These are phyloP conservation scores for Laguncularia racemosa DNA, from an alignment of 345 rosid genomes.

Conservation along the genomic window DNA sequence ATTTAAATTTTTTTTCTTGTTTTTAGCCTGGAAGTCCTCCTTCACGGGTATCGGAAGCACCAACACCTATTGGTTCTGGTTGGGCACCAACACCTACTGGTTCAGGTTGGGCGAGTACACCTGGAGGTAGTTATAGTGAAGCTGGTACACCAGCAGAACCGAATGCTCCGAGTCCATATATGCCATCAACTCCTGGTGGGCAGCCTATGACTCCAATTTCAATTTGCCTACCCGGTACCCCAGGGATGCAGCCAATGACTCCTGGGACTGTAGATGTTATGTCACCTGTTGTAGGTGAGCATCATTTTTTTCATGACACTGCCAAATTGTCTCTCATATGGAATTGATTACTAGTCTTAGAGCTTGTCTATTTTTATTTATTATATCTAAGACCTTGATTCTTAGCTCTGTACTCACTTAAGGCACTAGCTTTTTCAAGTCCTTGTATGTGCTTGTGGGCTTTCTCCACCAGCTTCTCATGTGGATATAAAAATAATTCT, in stretches of 20 bases:
- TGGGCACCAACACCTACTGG: conserved; percentile 97
- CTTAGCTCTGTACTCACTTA: no score
- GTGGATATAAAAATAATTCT: no score
- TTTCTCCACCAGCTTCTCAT: no score
- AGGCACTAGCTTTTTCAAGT: no score
- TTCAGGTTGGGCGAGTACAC: conserved; percentile 94
- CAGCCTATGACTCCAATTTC: conserved; percentile 94
- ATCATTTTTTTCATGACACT: background rate
- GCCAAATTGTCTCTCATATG: background rate
- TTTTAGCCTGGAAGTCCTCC: conserved; percentile 94
- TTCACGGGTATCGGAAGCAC: conserved; percentile 83
- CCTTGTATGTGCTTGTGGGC: no score
- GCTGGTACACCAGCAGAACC: conserved; percentile 87
- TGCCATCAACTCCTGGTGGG: conserved; percentile 88
- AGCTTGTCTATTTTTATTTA: background rate
- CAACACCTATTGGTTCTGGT: conserved; percentile 95
- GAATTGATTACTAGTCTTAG: background rate
- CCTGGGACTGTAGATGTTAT: conserved; percentile 85
- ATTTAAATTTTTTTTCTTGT: background rate
- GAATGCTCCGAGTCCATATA: conserved; percentile 91
- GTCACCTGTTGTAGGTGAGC: conserved; percentile 83
- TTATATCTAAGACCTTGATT: no score
- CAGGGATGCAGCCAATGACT: conserved; percentile 98
- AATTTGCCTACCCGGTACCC: conserved; percentile 86
- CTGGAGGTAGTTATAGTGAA: conserved; percentile 83